These are phyloP conservation scores for Suillus tomentosus DNA, from an alignment of 768 basidiomycete species.

Conservation along the genomic window DNA sequence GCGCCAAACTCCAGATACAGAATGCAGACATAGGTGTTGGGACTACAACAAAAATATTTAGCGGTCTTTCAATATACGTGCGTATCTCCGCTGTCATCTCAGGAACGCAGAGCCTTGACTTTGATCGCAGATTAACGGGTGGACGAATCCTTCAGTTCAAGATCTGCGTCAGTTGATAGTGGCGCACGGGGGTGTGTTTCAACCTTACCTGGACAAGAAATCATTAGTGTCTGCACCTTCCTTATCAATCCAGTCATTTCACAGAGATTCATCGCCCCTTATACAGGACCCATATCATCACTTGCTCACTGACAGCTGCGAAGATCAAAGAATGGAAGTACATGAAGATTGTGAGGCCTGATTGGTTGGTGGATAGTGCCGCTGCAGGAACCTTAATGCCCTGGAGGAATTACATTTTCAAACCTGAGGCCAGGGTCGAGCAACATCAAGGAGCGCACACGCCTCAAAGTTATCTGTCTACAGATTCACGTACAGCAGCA, in stretches of 20 bases:
- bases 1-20: slow-evolving; percentile 87
- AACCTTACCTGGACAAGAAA: slow-evolving; percentile 83
- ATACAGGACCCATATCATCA: slow-evolving; percentile 85
- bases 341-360: slow-evolving; percentile 88
- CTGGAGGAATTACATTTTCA: slow-evolving; percentile 76
- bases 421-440: slow-evolving; percentile 49
- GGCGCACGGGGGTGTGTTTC: slow-evolving; percentile 79
- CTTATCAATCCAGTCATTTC: not conserved
- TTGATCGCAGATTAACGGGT: slow-evolving; percentile 77
- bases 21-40: slow-evolving; percentile 42
- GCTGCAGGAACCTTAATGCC: slow-evolving; percentile 66
- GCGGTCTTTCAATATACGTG: slow-evolving; percentile 81
- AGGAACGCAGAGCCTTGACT: not conserved
- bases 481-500: not conserved
- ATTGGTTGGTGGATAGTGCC: slow-evolving; percentile 88
- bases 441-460: slow-evolving; percentile 46
- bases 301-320: slow-evolving; percentile 85
- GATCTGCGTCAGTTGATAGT: slow-evolving; percentile 80
- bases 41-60: slow-evolving; percentile 57
- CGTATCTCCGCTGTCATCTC: slow-evolving; percentile 29
- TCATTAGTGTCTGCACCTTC: slow-evolving; percentile 58
- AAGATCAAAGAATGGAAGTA: slow-evolving; percentile 87
- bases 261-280: slow-evolving; percentile 8
- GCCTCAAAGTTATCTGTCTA: slow-evolving; percentile 12
- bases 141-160: slow-evolving; percentile 84